Base-by-base conservation (phyloP, 352 stramenopile species). In the Phytopythium cucurbitacearum region DNA sequence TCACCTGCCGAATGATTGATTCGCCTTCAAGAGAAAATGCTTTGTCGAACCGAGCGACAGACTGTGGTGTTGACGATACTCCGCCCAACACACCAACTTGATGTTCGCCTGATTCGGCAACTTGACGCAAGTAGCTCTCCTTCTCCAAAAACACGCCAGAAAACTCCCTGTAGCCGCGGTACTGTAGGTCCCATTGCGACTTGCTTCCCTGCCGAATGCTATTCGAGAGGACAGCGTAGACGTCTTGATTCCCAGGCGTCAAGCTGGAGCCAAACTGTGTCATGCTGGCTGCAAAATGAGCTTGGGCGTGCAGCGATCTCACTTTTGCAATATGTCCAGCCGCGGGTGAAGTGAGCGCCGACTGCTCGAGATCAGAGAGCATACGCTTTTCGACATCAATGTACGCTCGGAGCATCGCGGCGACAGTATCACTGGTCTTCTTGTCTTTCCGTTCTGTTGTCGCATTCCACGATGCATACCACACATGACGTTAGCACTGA, bases 1-100 rank as follows among this genome's bases (percentile, higher is more conserved):
- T 5, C 47, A 87, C 40, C 53, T 87, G 76, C 7, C 51, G 67
- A 33, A 71, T 51, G 37, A 82, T 60, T 0, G 69, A 82, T 48
- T 82, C 69, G 7, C 69, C 52, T 40, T 42, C 36, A 4, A 79
- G 32, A 15, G 54, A 76, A 56, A 78, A 81, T 3, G 69, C 63
- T 6, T 59, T 67, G 7, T 48, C 40, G 16, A 65, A 62, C 34
- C 47, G 62, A 40, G 50, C 49, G 4, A 48, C 52, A 8, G 58
- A 58, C 11, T 38, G 41, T 7, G 44, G 15, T 1, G 7, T 7
- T 33, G 11, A 10, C 10, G 11, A 1, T 3, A 37, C 15, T 1
- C 34, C 5, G 12, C 11, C 47, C 5, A 2, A n/a, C 34, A 40
- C 9, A 16, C 40, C 12, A 15, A 13, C 9, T 28, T 43, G 16